Percentiles rank a stretch among this genome's conserved stretches.
phyloP scores from a whole-genome alignment of 331 rosid species.

The Quercus tomentella region DNA sequence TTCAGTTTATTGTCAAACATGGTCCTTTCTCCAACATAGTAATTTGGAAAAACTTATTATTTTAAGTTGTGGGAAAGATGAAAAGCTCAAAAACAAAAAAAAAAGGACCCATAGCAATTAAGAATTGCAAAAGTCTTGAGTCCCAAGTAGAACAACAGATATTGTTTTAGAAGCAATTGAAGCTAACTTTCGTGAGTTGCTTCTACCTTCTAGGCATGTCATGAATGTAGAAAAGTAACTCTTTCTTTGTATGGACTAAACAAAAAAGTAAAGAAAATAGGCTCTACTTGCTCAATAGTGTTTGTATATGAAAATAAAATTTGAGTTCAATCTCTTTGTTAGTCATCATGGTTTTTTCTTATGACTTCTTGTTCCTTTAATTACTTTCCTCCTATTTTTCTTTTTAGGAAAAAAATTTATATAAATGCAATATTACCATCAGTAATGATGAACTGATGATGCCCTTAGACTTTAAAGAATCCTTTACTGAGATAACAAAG shows the following conservation, averaged over 20 bases:
- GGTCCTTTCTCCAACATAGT: background rate
- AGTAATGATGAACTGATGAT: no score
- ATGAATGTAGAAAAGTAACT: background rate
- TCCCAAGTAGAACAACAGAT: background rate
- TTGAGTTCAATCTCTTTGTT: background rate
- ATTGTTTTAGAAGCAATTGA: background rate
- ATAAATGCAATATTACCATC: no score
- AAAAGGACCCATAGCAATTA: background rate
- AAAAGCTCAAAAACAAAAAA: background rate
- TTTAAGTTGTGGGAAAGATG: background rate
- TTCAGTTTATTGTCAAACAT: background rate
- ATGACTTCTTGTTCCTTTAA: background rate
- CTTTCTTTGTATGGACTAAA: background rate
- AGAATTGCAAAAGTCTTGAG: background rate
- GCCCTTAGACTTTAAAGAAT: no score
- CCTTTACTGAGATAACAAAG: no score
- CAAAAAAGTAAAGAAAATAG: background rate
- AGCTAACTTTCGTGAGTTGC: background rate
- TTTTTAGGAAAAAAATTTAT: background rate
- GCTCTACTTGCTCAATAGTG: background rate
- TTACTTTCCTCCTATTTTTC: background rate
- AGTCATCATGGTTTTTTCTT: background rate
- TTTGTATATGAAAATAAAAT: background rate
- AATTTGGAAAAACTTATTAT: background rate
- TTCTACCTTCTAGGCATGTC: background rate